These are phyloP conservation scores for Cyberlindnera sargentensis DNA, from an alignment of 805 yeast genomes.

Conservation along the genomic window DNA sequence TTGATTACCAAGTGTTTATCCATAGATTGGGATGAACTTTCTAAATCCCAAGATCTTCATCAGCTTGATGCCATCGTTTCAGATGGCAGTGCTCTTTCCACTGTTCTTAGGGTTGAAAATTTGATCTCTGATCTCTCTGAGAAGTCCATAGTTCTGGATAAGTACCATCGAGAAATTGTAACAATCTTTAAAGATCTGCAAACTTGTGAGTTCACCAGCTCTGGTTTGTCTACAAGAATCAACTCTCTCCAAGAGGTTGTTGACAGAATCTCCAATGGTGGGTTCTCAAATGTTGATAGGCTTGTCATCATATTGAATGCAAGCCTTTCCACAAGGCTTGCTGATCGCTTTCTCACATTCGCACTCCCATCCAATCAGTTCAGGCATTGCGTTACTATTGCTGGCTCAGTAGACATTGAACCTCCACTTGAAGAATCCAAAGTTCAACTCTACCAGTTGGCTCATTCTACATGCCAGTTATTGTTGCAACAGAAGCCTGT, in stretches of 20 bases:
- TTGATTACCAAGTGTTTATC: slow-evolving; percentile 29
- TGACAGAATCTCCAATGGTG: slow-evolving; percentile 29
- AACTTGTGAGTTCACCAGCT: slow-evolving; percentile 21
- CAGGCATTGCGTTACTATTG: slow-evolving; percentile 31
- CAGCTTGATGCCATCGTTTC: slow-evolving; percentile 23
- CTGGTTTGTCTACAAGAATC: slow-evolving; percentile 17
- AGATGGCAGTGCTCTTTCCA: slow-evolving; percentile 28
- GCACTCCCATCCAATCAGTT: slow-evolving; percentile 1
- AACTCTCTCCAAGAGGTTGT: slow-evolving; percentile 29
- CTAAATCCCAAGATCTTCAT: slow-evolving; percentile 41
- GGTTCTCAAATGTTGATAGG: slow-evolving; percentile 27
- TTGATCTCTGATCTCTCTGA: slow-evolving; percentile 25
- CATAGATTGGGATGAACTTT: slow-evolving; percentile 48
- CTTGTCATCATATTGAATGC: slow-evolving; percentile 30
- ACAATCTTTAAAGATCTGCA: slow-evolving; percentile 19
- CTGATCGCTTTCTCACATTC: slow-evolving; percentile 20
- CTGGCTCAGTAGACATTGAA: slow-evolving; percentile 27
- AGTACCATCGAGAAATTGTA: slow-evolving; percentile 23
- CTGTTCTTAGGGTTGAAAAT: slow-evolving; percentile 25
- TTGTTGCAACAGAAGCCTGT: slow-evolving; percentile 24
- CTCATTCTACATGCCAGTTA: slow-evolving; percentile 21
- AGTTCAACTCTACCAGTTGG: slow-evolving; percentile 17
- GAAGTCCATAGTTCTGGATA: slow-evolving; percentile 25
- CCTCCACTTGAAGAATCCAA: slow-evolving; percentile 39
- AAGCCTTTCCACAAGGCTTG: slow-evolving; percentile 24